Evolutionary conservation across 495 filamentous ascomycete genomes (phyloP), one percentile per base, ranked within the genome.

Genomic region (Daldinia childiae): DNA sequence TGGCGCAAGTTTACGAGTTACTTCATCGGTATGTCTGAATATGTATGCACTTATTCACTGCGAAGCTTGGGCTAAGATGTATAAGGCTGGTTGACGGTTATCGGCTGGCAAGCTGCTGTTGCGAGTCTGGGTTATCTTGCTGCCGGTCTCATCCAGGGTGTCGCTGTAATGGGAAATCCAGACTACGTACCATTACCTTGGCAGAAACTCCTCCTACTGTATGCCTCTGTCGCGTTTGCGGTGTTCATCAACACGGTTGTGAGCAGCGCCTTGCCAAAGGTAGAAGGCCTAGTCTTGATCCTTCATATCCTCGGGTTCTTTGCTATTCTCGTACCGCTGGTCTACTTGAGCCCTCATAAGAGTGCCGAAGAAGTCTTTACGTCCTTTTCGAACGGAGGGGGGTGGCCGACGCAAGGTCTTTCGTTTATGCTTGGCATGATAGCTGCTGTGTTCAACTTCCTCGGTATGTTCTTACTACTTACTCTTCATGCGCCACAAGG

Each of bases 1-100:
- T 82, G 74, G 41, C 87, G 87, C 62, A 88, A 86, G 59, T 87
- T 87, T 43, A 76, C 89, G 9, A 89, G 87, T 69, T 90, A 89
- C 72, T 81, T 88, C 36, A 86, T 86, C 52, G 87, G 70, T 69
- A 58, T 11, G 59, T 68, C 24, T 45, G 12, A 15, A 27, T 30
- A 27, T 4, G 0, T 27, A 21, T 52, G 9, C 14, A 15, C 15
- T 56, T 27, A 14, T 19, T 56, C 27, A 2, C 54, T 5, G 1
- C 15, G n/a, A 32, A 30, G n/a, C 54, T 38, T 17, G 8, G 15
- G 17, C 54, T 57, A 57, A 57, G 9, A 43, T 3, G 3, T 43
- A 17, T 32, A 3, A 54, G 69, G 87, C 14, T 91, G 89, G 89
- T 79, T 91, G 24, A 85, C 81, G 32, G 84, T 85, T 4, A 84